Evolutionary conservation across 306 rosid species (phyloP), one percentile per base, ranked within the genome.

Genomic region (Quillaja saponaria): DNA sequence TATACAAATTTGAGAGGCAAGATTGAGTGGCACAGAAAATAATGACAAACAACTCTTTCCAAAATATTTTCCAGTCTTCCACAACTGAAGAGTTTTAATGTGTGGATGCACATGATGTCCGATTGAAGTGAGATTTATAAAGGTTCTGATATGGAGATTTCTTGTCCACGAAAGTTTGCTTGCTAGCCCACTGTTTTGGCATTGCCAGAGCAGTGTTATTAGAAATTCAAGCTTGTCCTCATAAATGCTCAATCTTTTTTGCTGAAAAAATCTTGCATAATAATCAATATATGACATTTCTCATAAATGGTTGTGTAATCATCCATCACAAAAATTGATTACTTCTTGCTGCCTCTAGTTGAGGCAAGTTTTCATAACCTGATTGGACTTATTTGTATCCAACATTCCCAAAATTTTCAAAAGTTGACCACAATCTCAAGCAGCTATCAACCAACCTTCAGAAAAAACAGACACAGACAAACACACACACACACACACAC

Each of bases 1-100:
- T 55, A 44, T n/a, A n/a, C 1, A 71, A 13, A 14, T 58, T 34
- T 38, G 18, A 31, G 45, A 42, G 59, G n/a, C 49, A 33, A 61
- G 68, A 46, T 47, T 44, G 46, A 71, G 35, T 25, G 9, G 20
- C 38, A n/a, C 10, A 41, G 7, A 60, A 52, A 33, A 61, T 6
- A 3, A 17, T n/a, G 11, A 60, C 11, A 63, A 49, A 49, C n/a
- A n/a, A n/a, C n/a, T n/a, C n/a, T n/a, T 6, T 51, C 18, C 14
- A 9, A 50, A 33, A 13, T 15, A 41, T 13, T 56, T 49, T 48
- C 21, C n/a, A n/a, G n/a, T n/a, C n/a, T n/a, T n/a, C n/a, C n/a
- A n/a, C n/a, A n/a, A n/a, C n/a, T n/a, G n/a, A n/a, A n/a, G n/a
- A n/a, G n/a, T n/a, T n/a, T n/a, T n/a, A n/a, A n/a, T n/a, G n/a